phyloP scores from a whole-genome alignment of 164 flowering plant genomes.

The Chimonanthus salicifolius region DNA sequence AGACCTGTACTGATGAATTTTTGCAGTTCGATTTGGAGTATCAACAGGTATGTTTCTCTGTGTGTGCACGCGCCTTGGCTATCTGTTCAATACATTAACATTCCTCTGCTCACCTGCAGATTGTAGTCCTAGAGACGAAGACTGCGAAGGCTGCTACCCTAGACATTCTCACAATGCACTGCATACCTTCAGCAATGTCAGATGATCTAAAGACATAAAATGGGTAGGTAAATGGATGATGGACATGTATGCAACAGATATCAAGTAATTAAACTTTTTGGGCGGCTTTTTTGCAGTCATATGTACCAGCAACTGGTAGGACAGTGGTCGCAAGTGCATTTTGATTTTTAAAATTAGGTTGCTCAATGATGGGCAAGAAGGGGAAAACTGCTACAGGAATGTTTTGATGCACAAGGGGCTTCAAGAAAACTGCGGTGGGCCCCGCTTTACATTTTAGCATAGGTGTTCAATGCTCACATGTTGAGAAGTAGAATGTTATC shows the following conservation, averaged over 20 bases:
- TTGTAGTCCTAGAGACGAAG: conserved; percentile 71
- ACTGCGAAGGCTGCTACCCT: conserved; percentile 80
- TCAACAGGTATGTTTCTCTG: conserved; percentile 59
- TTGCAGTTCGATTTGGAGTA: conserved; percentile 77
- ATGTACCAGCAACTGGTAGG: neutral
- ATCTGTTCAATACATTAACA: neutral
- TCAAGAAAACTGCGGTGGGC: neutral
- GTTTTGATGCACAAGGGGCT: neutral
- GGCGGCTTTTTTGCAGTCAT: neutral
- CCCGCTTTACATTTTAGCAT: neutral
- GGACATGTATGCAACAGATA: neutral
- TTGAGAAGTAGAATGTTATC: neutral
- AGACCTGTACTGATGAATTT: conserved; percentile 64
- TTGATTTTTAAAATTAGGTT: no score
- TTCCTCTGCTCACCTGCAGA: conserved; percentile 35
- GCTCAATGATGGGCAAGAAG: neutral
- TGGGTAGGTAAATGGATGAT: neutral
- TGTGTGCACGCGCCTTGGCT: neutral
- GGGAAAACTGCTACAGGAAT: neutral
- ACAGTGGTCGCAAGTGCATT: neutral
- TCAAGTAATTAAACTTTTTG: neutral
- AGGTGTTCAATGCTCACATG: neutral
- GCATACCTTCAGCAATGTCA: conserved; percentile 94
- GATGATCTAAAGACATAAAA: conserved; percentile 73
- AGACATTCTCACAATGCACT: conserved; percentile 76